These are phyloP conservation scores for Esteya vermicola DNA, from an alignment of 2,329 filamentous ascomycete species.

Conservation along the genomic window DNA sequence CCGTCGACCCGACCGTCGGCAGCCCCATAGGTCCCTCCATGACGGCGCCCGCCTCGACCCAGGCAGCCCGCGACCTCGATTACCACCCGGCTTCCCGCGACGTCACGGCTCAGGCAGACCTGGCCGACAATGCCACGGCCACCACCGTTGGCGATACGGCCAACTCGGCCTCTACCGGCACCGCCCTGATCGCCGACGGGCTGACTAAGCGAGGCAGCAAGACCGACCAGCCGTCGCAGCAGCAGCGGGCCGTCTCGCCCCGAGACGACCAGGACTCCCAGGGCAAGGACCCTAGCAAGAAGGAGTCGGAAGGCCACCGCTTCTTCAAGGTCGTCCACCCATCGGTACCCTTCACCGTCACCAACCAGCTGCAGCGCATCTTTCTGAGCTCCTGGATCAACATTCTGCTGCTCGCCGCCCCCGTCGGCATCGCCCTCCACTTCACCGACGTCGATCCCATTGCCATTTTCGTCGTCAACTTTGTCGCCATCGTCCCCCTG, in stretches of 20 bases:
- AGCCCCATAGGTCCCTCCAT: constrained; percentile 20
- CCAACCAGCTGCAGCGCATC: constrained; percentile 58
- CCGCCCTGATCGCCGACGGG: constrained; percentile 2
- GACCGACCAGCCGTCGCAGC: constrained; percentile 9
- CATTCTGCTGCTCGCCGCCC: constrained; percentile 61
- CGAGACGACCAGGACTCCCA: constrained; percentile 6
- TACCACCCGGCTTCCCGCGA: neutral
- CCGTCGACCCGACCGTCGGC: constrained; percentile 11
- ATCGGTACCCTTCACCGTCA: constrained; percentile 41
- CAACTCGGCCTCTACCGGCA: neutral
- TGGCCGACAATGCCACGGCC: constrained; percentile 1
- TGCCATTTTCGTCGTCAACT: constrained; percentile 75
- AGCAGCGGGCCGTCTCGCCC: too few species aligned
- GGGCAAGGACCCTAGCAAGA: constrained; percentile 20
- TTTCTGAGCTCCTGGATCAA: constrained; percentile 81
- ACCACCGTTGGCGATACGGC: neutral
- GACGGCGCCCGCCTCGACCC: constrained; percentile 13
- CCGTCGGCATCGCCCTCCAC: constrained; percentile 59
- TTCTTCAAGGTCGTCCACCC: constrained; percentile 32
- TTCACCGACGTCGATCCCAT: constrained; percentile 41
- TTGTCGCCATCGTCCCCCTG: constrained; percentile 79
- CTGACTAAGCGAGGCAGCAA: constrained; percentile 14
- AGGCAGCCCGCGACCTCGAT: neutral
- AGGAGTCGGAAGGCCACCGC: constrained; percentile 23
- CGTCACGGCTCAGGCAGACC: neutral